Percentiles rank a stretch among this genome's conserved stretches.
phyloP scores from a whole-genome alignment of 331 rosid genomes.

The Dryas integrifolia region DNA sequence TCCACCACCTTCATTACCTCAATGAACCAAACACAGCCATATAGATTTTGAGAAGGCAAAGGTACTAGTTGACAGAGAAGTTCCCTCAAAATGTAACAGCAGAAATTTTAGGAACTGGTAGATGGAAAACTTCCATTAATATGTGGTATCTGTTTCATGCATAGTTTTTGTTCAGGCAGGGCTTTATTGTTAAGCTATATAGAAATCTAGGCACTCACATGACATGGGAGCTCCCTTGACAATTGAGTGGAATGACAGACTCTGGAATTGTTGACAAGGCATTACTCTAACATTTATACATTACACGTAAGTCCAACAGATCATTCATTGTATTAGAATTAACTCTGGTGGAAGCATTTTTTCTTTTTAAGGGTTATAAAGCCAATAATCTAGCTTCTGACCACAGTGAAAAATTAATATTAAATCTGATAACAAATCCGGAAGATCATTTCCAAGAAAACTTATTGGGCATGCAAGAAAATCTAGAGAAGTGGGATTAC shows the following conservation, averaged over 20 bases:
- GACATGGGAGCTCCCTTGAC: not conserved
- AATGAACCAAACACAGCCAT: conserved; percentile 1
- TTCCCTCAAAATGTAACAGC: not conserved
- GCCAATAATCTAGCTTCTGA: not conserved
- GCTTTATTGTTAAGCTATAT: conserved; percentile 6
- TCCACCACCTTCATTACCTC: not conserved
- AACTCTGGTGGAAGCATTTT: not conserved
- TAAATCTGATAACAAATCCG: conserved; percentile 21
- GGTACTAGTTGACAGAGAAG: not conserved
- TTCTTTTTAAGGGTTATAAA: conserved; percentile 12
- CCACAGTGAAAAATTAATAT: conserved; percentile 9
- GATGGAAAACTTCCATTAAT: not conserved
- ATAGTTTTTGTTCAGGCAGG: conserved; percentile 5
- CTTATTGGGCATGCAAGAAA: conserved; percentile 26
- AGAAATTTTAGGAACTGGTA: not conserved
- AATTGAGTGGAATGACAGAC: conserved; percentile 17
- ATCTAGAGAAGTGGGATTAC: conserved; percentile 42
- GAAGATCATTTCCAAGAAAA: not conserved
- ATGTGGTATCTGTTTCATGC: conserved; percentile 3
- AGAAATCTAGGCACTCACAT: not conserved
- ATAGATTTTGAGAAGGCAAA: not conserved
- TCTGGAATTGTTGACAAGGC: not conserved
- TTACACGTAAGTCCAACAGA: not conserved
- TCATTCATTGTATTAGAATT: not conserved
- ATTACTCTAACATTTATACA: not conserved